phyloP scores from a whole-genome alignment of 768 basidiomycete genomes.

The Lentinula boryana region DNA sequence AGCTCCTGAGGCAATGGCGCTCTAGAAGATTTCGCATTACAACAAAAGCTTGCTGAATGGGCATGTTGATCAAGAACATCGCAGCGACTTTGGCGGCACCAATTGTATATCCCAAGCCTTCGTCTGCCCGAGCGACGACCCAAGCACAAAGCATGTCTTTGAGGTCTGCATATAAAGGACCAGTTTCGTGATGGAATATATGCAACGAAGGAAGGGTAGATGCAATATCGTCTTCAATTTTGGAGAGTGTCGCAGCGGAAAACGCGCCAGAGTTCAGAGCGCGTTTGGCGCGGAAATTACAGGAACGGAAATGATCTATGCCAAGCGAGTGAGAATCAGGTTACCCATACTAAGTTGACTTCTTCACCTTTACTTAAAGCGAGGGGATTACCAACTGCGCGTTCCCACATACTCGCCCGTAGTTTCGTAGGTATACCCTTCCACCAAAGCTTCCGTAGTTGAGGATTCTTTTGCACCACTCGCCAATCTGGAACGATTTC shows the following conservation, averaged over 20 bases:
- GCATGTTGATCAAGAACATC: conserved; percentile 83
- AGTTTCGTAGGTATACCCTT: conserved; percentile 79
- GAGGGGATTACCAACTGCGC: conserved; percentile 78
- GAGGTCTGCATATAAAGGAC: conserved; percentile 77
- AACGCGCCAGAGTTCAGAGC: conserved; percentile 62
- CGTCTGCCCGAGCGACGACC: conserved; percentile 81
- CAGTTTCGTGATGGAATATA: conserved; percentile 70
- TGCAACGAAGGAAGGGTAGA: conserved; percentile 72
- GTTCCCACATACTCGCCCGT: conserved; percentile 77
- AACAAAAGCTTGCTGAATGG: conserved; percentile 67
- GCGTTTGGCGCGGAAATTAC: conserved; percentile 68
- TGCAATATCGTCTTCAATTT: conserved; percentile 71
- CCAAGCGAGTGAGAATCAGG: neutral
- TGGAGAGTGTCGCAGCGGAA: conserved; percentile 51
- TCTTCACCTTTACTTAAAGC: conserved; percentile 71
- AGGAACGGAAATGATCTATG: conserved; percentile 66
- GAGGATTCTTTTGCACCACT: conserved; percentile 58
- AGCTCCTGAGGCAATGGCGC: conserved; percentile 78
- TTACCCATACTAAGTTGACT: conserved; percentile 12
- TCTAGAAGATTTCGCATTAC: conserved; percentile 83
- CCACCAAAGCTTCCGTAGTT: conserved; percentile 79
- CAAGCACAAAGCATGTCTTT: conserved; percentile 83
- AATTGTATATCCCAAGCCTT: conserved; percentile 67
- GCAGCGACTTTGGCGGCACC: conserved; percentile 75
- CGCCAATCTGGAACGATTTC: conserved; percentile 82